Evolutionary conservation across 73 alveolate genomes (phyloP).

Genomic region (Paramecium octaurelia): DNA sequence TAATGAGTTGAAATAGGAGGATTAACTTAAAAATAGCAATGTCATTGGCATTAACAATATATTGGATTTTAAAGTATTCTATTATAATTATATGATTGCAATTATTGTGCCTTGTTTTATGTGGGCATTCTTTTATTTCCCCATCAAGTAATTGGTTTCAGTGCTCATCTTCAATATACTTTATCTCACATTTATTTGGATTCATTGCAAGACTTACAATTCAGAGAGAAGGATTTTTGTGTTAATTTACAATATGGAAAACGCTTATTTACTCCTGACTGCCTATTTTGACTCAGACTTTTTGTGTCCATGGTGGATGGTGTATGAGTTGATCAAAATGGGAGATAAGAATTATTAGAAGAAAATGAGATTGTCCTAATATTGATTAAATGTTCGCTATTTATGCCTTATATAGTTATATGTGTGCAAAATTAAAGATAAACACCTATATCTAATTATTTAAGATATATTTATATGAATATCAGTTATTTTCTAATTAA

Average conservation of each 20-base stretch:
- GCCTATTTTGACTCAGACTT: not conserved
- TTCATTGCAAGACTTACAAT: not conserved
- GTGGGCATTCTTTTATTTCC: not conserved
- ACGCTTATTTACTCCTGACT: not conserved
- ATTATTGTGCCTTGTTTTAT: not conserved
- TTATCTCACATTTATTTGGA: conserved; percentile 5
- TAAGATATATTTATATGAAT: not conserved
- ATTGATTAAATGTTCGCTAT: not conserved
- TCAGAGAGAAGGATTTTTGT: conserved; percentile 29
- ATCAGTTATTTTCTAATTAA: conserved; percentile 29
- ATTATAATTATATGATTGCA: conserved; percentile 22
- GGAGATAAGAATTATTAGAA: not conserved
- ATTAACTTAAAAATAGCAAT: not conserved
- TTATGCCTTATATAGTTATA: not conserved
- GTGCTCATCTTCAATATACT: not conserved
- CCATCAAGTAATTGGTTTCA: not conserved
- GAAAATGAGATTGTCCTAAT: not conserved
- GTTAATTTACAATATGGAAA: not conserved
- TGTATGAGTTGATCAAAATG: not conserved
- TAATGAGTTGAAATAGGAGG: not conserved
- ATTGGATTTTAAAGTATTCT: not conserved
- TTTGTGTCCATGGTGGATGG: not conserved
- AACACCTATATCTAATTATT: not conserved
- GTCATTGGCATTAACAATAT: not conserved
- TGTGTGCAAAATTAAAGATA: not conserved